phyloP scores from a whole-genome alignment of 495 filamentous ascomycete species.

The Aspergillus affinis region DNA sequence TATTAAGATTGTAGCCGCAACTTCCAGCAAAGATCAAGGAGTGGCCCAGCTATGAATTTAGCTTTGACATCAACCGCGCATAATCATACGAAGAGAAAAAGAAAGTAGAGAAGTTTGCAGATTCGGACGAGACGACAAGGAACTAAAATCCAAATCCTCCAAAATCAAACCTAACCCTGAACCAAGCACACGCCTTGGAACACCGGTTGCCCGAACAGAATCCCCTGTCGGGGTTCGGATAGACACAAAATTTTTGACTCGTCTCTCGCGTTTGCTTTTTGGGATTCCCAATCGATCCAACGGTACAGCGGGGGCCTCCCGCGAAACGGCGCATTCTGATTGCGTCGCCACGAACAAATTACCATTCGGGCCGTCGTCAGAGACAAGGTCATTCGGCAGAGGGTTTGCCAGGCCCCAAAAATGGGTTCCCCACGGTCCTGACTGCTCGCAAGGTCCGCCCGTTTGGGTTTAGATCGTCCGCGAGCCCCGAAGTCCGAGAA shows the following conservation, averaged over 20 bases:
- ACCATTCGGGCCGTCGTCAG: conserved; percentile 3
- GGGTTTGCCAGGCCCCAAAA: conserved; percentile 4
- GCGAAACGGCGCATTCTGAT: conserved; percentile 8
- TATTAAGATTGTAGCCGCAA: not conserved
- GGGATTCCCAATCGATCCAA: not conserved
- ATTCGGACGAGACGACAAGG: conserved; percentile 17
- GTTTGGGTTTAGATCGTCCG: conserved; percentile 24
- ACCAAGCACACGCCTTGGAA: not conserved
- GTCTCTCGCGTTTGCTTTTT: not conserved
- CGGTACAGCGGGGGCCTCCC: conserved; percentile 11
- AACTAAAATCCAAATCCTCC: not conserved
- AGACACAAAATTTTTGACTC: not conserved
- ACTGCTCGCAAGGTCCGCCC: conserved; percentile 31
- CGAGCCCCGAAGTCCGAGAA: not conserved
- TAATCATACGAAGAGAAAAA: not conserved
- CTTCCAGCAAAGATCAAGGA: not conserved
- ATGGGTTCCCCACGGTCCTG: not conserved
- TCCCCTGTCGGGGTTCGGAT: not conserved
- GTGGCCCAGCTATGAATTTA: not conserved
- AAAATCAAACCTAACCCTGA: not conserved
- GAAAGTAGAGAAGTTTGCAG: conserved; percentile 3
- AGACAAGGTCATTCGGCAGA: conserved; percentile 7
- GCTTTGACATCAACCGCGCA: not conserved
- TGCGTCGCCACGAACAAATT: conserved; percentile 1
- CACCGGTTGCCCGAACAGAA: not conserved